phyloP scores from a whole-genome alignment of 495 filamentous ascomycete genomes.

The Diplogelasinospora grovesii region DNA sequence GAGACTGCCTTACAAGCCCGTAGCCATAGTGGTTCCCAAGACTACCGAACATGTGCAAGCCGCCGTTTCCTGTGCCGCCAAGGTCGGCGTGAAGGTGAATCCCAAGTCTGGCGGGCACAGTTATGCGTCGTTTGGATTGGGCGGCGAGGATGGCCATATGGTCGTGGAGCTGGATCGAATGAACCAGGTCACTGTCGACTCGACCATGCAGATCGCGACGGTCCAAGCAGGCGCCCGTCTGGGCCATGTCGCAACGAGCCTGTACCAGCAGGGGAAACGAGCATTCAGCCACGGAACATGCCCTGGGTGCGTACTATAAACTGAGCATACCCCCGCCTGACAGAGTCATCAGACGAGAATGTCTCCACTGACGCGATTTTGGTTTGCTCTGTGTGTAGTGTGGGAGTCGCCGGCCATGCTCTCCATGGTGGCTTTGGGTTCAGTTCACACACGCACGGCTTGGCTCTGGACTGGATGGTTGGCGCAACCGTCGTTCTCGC shows the following conservation, averaged over 20 bases:
- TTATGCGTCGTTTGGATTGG: constrained; percentile 40
- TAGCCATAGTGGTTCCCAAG: constrained; percentile 36
- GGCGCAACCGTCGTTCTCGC: constrained; percentile 37
- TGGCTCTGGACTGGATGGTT: constrained; percentile 39
- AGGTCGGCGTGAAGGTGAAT: constrained; percentile 35
- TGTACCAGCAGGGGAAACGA: constrained; percentile 34
- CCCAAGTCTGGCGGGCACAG: constrained; percentile 42
- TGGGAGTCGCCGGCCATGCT: constrained; percentile 37
- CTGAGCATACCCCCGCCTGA: too few species aligned
- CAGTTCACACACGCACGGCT: constrained; percentile 38
- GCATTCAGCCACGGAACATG: constrained; percentile 42
- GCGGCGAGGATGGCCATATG: constrained; percentile 42
- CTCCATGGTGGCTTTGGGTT: constrained; percentile 42
- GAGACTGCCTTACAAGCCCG: constrained; percentile 30
- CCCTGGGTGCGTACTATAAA: constrained; percentile 27
- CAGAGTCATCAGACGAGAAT: too few species aligned
- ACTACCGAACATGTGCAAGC: constrained; percentile 34
- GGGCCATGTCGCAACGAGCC: constrained; percentile 32
- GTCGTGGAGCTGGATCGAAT: constrained; percentile 39
- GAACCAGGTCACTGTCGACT: constrained; percentile 35
- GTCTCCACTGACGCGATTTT: too few species aligned
- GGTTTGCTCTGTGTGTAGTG: constrained; percentile 27
- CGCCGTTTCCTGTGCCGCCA: constrained; percentile 35
- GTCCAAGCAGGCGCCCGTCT: constrained; percentile 34
- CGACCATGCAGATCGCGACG: constrained; percentile 31